Evolutionary conservation across 257 asterid genomes (phyloP), one percentile per base, ranked within the genome.

Genomic region (Parsonsia alboflavescens): DNA sequence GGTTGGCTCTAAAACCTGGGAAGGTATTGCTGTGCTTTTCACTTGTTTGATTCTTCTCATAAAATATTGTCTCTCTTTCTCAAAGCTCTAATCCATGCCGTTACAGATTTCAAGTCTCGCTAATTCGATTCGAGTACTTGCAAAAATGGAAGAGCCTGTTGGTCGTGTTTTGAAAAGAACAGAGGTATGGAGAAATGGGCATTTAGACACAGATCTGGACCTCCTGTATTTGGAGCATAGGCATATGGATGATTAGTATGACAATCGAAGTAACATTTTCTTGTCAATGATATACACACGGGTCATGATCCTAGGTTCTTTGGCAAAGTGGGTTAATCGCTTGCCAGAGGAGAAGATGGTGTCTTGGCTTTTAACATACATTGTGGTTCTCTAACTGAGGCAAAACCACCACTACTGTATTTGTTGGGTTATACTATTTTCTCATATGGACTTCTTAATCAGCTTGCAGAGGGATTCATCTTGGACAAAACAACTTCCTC

Each of bases 131-230:
- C 92, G 94, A 36, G 81, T 81, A 67, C 85, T 91, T 49, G 97
- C 96, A 13, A 87, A 86, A 33, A 89, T 91, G 97, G 92, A 91
- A 76, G 97, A 91, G 75, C 97, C 97, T 45, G 79, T 89, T 69
- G 97, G 97, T 66, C 97, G 81, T 57, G 80, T 89, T 69, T 64
- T 83, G 66, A 89, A 76, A 86, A 89, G 85, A 82, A 91, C 92
- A 13, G 96, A 91, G 93, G 97, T 88, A 77, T 61, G 73, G 61
- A 76, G 54, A 73, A 56, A 57, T 46, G 39, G 46, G 12, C 72
- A 21, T 70, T 61, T 7, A 12, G 58, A 46, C 62, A 81, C 45
- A 73, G 33, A 50, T 53, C 36, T n/a, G 28, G 68, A 46, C 49
- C 48, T 41, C 8, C 9, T 48, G 70, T 50, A 58, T 73, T 68